Evolutionary conservation across 352 stramenopile genomes (phyloP).

Genomic region (Phytopythium sindhum): DNA sequence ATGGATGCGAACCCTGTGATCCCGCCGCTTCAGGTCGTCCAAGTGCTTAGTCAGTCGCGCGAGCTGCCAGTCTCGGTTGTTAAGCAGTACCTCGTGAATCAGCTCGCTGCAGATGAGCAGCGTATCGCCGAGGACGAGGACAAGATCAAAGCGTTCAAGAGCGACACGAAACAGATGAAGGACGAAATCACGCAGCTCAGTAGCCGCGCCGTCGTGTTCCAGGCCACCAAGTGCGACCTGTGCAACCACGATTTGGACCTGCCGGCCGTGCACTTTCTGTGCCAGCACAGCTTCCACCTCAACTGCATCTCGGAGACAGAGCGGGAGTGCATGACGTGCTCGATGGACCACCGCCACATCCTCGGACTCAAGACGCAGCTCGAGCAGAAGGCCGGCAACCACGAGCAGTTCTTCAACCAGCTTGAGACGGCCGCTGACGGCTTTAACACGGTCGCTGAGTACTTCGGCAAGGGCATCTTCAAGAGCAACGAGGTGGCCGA

Average conservation of each 20-base stretch:
- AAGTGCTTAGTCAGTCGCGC: constrained; percentile 80
- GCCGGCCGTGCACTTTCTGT: constrained; percentile 91
- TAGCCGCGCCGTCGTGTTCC: constrained; percentile 87
- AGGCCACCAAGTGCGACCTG: constrained; percentile 88
- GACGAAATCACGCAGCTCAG: constrained; percentile 82
- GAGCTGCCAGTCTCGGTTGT: constrained; percentile 81
- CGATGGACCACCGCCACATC: constrained; percentile 82
- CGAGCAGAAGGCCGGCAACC: constrained; percentile 84
- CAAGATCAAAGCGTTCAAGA: constrained; percentile 86
- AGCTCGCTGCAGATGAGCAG: constrained; percentile 71
- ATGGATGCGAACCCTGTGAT: constrained; percentile 83
- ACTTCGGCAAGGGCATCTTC: constrained; percentile 93
- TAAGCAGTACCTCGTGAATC: constrained; percentile 85
- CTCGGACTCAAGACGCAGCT: constrained; percentile 84
- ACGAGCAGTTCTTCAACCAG: constrained; percentile 93
- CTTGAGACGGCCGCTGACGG: constrained; percentile 85
- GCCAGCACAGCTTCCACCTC: constrained; percentile 88
- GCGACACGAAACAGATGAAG: constrained; percentile 88
- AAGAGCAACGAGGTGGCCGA: constrained; percentile 75
- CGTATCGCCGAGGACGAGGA: constrained; percentile 85
- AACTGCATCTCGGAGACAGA: constrained; percentile 90
- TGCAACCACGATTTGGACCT: constrained; percentile 89
- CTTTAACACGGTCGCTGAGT: constrained; percentile 89
- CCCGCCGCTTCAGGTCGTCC: constrained; percentile 79
- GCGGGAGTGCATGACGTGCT: constrained; percentile 87